phyloP scores from a whole-genome alignment of 352 stramenopile genomes.

The Globisporangium nunn region DNA sequence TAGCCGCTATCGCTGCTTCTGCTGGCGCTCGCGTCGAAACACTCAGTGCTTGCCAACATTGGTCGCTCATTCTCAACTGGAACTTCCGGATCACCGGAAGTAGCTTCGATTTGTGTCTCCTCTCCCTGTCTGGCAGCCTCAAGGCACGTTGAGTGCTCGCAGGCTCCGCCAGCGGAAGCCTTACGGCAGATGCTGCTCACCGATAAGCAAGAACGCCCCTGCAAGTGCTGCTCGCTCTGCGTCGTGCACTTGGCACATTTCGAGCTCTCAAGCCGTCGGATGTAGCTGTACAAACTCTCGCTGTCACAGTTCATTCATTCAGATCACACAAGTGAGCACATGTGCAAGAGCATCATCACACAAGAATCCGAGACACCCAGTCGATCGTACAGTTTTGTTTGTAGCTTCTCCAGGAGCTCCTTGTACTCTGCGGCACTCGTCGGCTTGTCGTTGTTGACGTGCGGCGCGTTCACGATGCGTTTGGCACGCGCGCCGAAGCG shows the following conservation, averaged over 20 bases:
- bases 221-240: neutral
- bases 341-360: neutral
- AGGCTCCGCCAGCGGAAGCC: too few species aligned
- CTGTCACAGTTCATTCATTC: conserved; percentile 4
- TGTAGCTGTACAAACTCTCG: conserved; percentile 47
- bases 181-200: too few species aligned
- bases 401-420: conserved; percentile 32
- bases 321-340: neutral
- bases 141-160: too few species aligned
- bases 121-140: neutral
- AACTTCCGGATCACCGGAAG: neutral
- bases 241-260: conserved; percentile 8
- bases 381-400: conserved; percentile 43
- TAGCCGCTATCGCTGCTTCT: neutral
- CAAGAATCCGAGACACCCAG: neutral
- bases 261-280: conserved; percentile 32
- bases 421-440: conserved; percentile 15
- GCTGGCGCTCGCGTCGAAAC: neutral
- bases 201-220: neutral
- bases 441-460: conserved; percentile 57
- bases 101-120: neutral
- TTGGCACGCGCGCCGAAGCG: conserved; percentile 88
- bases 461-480: conserved; percentile 62
- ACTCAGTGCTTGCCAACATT: too few species aligned
- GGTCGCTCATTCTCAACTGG: neutral